Evolutionary conservation across 352 stramenopile genomes (phyloP).

Genomic region (Phytophthora tubulina): DNA sequence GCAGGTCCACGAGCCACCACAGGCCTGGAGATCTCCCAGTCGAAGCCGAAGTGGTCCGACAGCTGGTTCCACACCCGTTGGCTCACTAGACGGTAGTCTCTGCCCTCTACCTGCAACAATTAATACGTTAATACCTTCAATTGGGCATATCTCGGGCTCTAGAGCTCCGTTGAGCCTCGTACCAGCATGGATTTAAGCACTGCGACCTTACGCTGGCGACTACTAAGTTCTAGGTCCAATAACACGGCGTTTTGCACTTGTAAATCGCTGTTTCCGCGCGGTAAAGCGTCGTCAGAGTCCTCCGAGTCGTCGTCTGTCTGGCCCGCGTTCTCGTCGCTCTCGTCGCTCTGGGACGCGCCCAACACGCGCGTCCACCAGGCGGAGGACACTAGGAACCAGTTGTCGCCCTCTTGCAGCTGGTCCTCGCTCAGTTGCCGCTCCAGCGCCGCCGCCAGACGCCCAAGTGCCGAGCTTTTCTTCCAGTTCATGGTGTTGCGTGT

Average conservation of each 20-base stretch:
- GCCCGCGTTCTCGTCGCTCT: slow-evolving; percentile 34
- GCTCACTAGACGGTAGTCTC: slow-evolving; percentile 75
- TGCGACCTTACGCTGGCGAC: slow-evolving; percentile 46
- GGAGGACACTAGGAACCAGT: slow-evolving; percentile 69
- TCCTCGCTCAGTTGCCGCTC: slow-evolving; percentile 46
- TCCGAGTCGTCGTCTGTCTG: slow-evolving; percentile 52
- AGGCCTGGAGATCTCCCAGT: slow-evolving; percentile 76
- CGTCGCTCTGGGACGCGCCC: slow-evolving; percentile 8
- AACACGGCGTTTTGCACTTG: slow-evolving; percentile 56
- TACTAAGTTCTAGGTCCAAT: slow-evolving; percentile 61
- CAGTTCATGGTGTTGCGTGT: slow-evolving; percentile 16
- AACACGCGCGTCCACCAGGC: slow-evolving; percentile 67
- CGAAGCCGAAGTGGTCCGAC: slow-evolving; percentile 66
- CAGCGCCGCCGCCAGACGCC: slow-evolving; percentile 29
- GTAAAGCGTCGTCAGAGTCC: slow-evolving; percentile 27
- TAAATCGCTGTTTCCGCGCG: slow-evolving; percentile 20
- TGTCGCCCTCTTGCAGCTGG: slow-evolving; percentile 57
- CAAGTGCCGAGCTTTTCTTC: slow-evolving; percentile 5
- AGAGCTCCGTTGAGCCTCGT: slow-evolving; percentile 14
- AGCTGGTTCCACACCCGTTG: slow-evolving; percentile 76
- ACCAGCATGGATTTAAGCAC: slow-evolving; percentile 74
- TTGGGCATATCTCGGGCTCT: background rate
- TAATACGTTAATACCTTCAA: slow-evolving; percentile 5
- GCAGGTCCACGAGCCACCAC: slow-evolving; percentile 59
- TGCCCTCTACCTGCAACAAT: slow-evolving; percentile 57